A percentile compares a stretch with the other conserved stretches of the same genome.
Evolutionary conservation across 192 early-diverging fungal species (phyloP).

Genomic region (Diversispora epigaea): DNA sequence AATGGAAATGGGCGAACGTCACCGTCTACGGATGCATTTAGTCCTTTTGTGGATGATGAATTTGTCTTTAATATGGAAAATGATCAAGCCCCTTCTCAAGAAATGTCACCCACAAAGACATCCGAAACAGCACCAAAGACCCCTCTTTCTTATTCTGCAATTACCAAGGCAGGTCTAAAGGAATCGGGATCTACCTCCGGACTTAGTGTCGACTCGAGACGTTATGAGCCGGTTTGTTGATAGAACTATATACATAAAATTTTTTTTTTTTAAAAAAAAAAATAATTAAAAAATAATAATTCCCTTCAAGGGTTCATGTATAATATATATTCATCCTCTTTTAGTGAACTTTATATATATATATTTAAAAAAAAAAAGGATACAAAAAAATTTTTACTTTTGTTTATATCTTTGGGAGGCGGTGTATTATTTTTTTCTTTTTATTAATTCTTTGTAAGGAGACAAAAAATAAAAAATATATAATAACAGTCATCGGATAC

Average conservation of each 20-base stretch:
- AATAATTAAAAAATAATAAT: conserved; percentile 16
- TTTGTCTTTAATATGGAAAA: conserved; percentile 22
- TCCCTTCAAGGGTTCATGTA: not conserved
- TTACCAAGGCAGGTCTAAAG: conserved; percentile 32
- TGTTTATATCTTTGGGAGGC: no score
- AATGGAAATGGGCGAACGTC: not conserved
- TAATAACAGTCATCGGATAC: not conserved
- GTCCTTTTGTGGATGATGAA: conserved; percentile 28
- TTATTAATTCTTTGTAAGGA: conserved; percentile 15
- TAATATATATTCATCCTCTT: conserved; percentile 4
- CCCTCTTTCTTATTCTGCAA: conserved; percentile 32
- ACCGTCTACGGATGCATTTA: conserved; percentile 19
- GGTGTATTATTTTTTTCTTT: conserved; percentile 5
- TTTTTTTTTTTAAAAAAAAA: no score
- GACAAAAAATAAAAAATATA: conserved; percentile 4
- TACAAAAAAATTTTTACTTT: conserved; percentile 27
- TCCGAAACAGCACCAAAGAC: conserved; percentile 19
- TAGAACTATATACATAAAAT: conserved; percentile 6
- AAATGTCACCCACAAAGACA: not conserved
- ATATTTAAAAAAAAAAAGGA: conserved; percentile 20
- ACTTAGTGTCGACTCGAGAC: conserved; percentile 31
- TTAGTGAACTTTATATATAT: conserved; percentile 15
- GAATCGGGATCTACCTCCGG: conserved; percentile 33
- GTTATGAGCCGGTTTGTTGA: conserved; percentile 36
- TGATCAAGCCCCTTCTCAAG: conserved; percentile 9